phyloP scores from a whole-genome alignment of 768 basidiomycete species.

The Russula sp. region DNA sequence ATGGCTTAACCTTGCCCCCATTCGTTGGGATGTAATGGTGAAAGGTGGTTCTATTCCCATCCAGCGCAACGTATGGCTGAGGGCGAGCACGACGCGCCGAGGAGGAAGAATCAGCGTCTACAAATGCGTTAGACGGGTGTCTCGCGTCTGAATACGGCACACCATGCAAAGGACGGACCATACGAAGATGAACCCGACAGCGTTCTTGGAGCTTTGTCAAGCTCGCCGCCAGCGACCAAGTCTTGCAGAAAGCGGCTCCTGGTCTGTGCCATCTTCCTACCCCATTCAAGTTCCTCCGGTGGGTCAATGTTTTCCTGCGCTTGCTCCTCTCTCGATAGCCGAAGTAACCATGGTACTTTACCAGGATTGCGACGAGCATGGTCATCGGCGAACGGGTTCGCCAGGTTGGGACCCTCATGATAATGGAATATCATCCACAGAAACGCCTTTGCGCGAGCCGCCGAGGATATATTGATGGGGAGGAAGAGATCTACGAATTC shows the following conservation, averaged over 20 bases:
- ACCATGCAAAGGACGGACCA: conserved; percentile 20
- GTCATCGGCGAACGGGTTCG: conserved; percentile 77
- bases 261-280: conserved; percentile 65
- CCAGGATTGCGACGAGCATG: conserved; percentile 54
- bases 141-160: no score
- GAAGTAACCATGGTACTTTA: conserved; percentile 61
- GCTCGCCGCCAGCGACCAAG: conserved; percentile 50
- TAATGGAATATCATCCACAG: conserved; percentile 84
- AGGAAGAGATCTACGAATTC: conserved; percentile 86
- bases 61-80: conserved; percentile 27
- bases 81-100: conserved; percentile 25
- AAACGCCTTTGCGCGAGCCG: conserved; percentile 72
- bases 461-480: conserved; percentile 67
- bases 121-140: background rate
- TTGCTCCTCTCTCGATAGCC: conserved; percentile 54
- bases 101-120: conserved; percentile 26
- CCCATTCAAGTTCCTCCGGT: conserved; percentile 74
- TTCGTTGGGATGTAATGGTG: conserved; percentile 31
- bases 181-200: conserved; percentile 28
- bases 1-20: conserved; percentile 21
- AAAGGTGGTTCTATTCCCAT: conserved; percentile 30
- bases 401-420: conserved; percentile 57
- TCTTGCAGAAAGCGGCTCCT: conserved; percentile 70
- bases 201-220: conserved; percentile 39
- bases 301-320: conserved; percentile 75